Base-by-base conservation (phyloP, 2,329 filamentous ascomycete species). In the Gaeumannomyces tritici region DNA sequence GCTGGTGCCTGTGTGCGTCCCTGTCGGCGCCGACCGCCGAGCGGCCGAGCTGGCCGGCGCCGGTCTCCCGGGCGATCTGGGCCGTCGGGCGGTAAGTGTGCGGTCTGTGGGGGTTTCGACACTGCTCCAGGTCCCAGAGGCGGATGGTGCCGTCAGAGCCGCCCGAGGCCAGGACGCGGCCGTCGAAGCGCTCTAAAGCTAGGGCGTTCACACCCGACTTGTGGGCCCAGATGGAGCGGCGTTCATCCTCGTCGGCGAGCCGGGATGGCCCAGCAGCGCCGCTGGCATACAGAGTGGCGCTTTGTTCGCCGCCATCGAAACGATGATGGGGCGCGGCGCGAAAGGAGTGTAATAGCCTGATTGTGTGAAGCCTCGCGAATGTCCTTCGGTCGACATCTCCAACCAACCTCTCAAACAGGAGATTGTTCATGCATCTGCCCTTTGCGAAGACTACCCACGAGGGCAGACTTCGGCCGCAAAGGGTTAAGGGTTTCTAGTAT, bases 81-180 rank as follows among this genome's bases (percentile, higher is more conserved):
- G 78, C 81, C 26, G 81, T 72, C 2, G 89, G 83, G 8, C 76
- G 79, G 68, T 82, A 87, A 24, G 72, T 80, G 69, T 80, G 80
- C 47, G 73, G 73, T 64, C 65, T 72, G 65, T 75, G 77, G 7
- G 77, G 73, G 64, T 78, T 78, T 15, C 71, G 72, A 67, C 79
- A 77, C 60, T 82, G 77, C 69, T 96, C 89, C 8, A 97, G 82
- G 74, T 97, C 88, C 93, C 93, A 97, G 57, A 97, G 76, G 67
- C 87, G 89, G 70, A 97, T 85, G 0, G 89, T 89, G 12, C 89
- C 90, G 71, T 96, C 91, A 5, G 90, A 88, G 33, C 93, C 92
- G 4, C 91, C 93, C 0, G 93, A 96, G 2, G 96, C 75, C 65
- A 97, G 81, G 67, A 90, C 86, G 70, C 86, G 81, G 3, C 90